Conservation (phyloP, 192 early-diverging fungal species). For the Thoreauomyces humboldtii region DNA sequence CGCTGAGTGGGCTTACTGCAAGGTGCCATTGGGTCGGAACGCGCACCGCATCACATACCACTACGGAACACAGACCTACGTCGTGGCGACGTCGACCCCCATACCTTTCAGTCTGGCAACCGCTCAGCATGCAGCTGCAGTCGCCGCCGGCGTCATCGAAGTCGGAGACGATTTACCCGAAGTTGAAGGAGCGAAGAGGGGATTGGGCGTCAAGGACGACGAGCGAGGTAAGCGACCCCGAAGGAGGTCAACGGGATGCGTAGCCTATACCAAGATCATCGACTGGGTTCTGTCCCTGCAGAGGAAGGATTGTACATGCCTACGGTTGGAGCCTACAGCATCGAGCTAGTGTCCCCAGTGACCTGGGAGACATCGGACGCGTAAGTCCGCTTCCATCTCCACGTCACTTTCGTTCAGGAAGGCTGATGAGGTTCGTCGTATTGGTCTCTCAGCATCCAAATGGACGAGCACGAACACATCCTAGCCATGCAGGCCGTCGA, state of each 20-base stretch:
- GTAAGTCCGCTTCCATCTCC: too few relatives aligned
- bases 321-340: slow-evolving; percentile 48
- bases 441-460: slow-evolving; percentile 46
- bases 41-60: slow-evolving; percentile 83
- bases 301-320: slow-evolving; percentile 57
- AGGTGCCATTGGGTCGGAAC: slow-evolving; percentile 61
- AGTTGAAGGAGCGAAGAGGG: slow-evolving; percentile 9
- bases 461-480: slow-evolving; percentile 85
- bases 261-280: too few relatives aligned
- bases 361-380: slow-evolving; percentile 93
- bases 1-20: slow-evolving; percentile 71
- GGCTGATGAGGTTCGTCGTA: too few relatives aligned
- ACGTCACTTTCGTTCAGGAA: too few relatives aligned
- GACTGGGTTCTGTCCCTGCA: slow-evolving; percentile 17
- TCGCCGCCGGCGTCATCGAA: slow-evolving; percentile 60
- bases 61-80: slow-evolving; percentile 77
- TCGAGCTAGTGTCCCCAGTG: slow-evolving; percentile 89
- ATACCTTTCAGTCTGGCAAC: slow-evolving; percentile 66
- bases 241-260: too few relatives aligned
- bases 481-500: slow-evolving; percentile 71
- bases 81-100: slow-evolving; percentile 66
- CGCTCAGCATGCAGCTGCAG: slow-evolving; percentile 54
- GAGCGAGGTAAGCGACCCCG: slow-evolving; percentile 35
- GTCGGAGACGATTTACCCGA: slow-evolving; percentile 46
- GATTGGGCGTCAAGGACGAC: slow-evolving; percentile 27